Conservation (phyloP, 2,329 filamentous ascomycete species). For the Metarhizium album region DNA sequence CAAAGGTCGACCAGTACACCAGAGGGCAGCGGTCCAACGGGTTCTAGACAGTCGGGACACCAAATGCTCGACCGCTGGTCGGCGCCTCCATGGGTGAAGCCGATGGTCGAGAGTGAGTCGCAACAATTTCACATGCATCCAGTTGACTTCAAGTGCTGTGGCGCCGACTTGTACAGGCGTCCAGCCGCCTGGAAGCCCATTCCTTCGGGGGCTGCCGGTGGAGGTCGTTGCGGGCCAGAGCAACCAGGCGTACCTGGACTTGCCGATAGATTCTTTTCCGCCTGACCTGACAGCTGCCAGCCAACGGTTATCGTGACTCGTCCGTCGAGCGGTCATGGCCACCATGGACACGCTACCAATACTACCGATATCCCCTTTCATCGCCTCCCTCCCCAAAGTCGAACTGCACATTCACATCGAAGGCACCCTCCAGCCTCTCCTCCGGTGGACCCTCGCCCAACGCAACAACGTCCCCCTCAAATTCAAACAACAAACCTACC, state of each 20-base stretch:
- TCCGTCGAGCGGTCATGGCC: no score
- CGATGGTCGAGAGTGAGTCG: no score
- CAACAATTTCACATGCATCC: no score
- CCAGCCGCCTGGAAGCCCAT: no score
- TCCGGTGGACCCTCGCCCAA: slow-evolving; percentile 57
- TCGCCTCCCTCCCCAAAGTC: slow-evolving; percentile 60
- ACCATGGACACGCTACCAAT: slow-evolving; percentile 18
- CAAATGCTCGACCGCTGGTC: not conserved
- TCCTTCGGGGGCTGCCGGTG: no score
- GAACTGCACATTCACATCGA: slow-evolving; percentile 74
- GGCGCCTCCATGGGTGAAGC: not conserved
- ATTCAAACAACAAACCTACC: slow-evolving; percentile 37
- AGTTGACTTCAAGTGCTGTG: no score
- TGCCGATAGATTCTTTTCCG: no score
- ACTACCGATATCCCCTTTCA: slow-evolving; percentile 33
- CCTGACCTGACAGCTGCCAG: no score
- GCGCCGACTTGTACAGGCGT: no score
- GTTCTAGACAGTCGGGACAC: not conserved
- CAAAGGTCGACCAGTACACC: not conserved
- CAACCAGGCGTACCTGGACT: no score
- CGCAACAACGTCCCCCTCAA: slow-evolving; percentile 54
- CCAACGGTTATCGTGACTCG: no score
- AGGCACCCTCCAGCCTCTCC: slow-evolving; percentile 55
- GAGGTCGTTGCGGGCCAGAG: no score
- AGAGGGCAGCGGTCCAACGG: not conserved